Base-by-base conservation (phyloP, 257 asterid species). In the Jasminum sambac region DNA sequence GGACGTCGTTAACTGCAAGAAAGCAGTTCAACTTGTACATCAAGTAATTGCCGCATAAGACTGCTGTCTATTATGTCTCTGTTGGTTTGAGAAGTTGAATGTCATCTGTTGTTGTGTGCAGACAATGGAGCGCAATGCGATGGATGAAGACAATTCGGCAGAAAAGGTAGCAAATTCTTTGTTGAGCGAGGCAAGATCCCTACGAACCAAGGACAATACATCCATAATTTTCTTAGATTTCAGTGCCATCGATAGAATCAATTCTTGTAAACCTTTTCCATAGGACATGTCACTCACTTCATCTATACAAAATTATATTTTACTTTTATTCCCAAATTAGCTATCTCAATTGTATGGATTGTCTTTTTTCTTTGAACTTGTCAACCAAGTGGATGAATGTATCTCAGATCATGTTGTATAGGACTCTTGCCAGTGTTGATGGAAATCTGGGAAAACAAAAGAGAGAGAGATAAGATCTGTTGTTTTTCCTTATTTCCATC, bases 161-260 rank as follows among this genome's bases (percentile, higher is more conserved):
- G 98, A 91, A 73, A 87, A 77, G 88, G 77, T 87, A 19, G 96
- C 97, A 14, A 84, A 72, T 63, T 23, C 74, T 71, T 81, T 95
- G 96, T 78, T 95, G 86, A 82, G 73, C 25, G 99, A 91, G 73
- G 99, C 99, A 36, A 86, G 87, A 82, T 73, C 84, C 36, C 85
- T 77, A 72, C 90, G 98, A 24, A 91, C 97, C 0, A 95, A 86
- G 80, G 99, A 95, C 63, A 95, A 95, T 52, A 91, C 98, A 2
- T 87, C 96, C 55, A 81, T 95, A 80, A 84, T 91, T 74, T 91
- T 87, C 84, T 76, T 95, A 78, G 95, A 95, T 74, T 89, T 91
- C 66, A 77, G 64, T 80, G 60, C 66, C 74, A 63, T 46, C 74
- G 74, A 76, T 84, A 76, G 75, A 74, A 77, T 73, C 73, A 12